Percentiles rank a stretch among this genome's conserved stretches.
These are phyloP conservation scores for Wickerhamomyces sp. DNA, from an alignment of 1,139 yeast species.

Conservation along the genomic window DNA sequence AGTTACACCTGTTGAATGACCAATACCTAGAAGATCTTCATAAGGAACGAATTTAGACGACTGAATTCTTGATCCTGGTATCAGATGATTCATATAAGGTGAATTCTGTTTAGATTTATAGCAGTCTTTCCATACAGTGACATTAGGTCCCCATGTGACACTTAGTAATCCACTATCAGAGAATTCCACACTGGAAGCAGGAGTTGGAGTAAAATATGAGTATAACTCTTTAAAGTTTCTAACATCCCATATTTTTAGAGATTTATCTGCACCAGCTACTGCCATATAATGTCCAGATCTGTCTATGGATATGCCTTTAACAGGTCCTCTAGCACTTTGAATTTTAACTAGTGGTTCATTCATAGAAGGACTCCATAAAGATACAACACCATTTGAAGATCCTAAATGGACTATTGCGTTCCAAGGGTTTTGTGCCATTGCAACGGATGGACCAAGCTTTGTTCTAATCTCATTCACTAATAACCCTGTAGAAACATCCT, in stretches of 20 bases:
- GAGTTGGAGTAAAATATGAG: slow-evolving; percentile 65
- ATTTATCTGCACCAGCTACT: slow-evolving; percentile 82
- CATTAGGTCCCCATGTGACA: slow-evolving; percentile 93
- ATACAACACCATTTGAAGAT: slow-evolving; percentile 87
- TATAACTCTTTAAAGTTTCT: slow-evolving; percentile 77
- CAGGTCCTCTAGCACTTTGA: slow-evolving; percentile 80
- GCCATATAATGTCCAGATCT: slow-evolving; percentile 96
- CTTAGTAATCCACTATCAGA: slow-evolving; percentile 87
- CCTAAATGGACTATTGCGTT: slow-evolving; percentile 95
- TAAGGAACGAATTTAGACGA: slow-evolving; percentile 80
- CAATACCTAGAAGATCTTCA: slow-evolving; percentile 91
- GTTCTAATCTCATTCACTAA: slow-evolving; percentile 81
- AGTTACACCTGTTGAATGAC: slow-evolving; percentile 74
- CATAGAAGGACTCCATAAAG: slow-evolving; percentile 92
- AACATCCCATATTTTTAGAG: slow-evolving; percentile 89
- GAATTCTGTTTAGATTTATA: slow-evolving; percentile 48
- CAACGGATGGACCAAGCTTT: slow-evolving; percentile 83
- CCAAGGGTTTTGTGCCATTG: slow-evolving; percentile 91
- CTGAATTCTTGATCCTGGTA: slow-evolving; percentile 73
- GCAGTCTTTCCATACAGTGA: slow-evolving; percentile 81
- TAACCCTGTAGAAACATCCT: slow-evolving; percentile 91
- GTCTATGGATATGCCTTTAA: slow-evolving; percentile 80
- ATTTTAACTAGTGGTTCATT: slow-evolving; percentile 81
- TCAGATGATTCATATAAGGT: slow-evolving; percentile 89
- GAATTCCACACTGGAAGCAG: slow-evolving; percentile 72